Evolutionary conservation across 495 filamentous ascomycete species (phyloP), one percentile per base, ranked within the genome.

Genomic region (Penicillium canariense): DNA sequence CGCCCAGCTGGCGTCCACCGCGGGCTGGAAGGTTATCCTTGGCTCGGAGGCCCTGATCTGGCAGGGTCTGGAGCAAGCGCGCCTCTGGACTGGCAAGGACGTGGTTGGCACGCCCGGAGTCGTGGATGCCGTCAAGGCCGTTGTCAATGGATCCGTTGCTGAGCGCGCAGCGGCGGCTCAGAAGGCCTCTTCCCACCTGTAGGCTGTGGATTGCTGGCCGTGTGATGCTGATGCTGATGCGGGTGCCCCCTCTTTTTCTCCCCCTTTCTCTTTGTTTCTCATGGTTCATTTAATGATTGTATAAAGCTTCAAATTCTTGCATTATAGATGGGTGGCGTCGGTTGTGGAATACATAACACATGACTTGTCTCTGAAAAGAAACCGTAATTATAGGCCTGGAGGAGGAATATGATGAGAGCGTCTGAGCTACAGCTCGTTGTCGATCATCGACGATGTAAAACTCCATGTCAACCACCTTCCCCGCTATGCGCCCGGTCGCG

Each of bases 11-110:
- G 79, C 81, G 18, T 72, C 79, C 48, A 67, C 67, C 2, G 73
- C 74, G 14, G 84, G 86, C 6, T 90, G 87, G 87, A 75, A 82
- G 68, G 81, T 89, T 10, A 84, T 90, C 44, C 61, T 83, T 18
- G 87, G 87, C 0, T 85, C 83, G 0, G 87, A 89, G 70, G 84
- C 86, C 1, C 69, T 91, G 71, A 85, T 89, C 64, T 88, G 83
- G 77, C 87, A 91, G 68, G 87, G 87, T 7, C 70, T 90, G 49
- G 86, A 89, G 61, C 86, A 89, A 72, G 79, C 83, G 43, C 77
- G 76, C 53, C 77, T 84, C 20, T 89, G 86, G 85, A 85, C 81
- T 27, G 77, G 79, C 3, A 67, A 70, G 50, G 71, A 79, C 36
- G 65, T 81, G 15, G 68, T 79, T 43, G 74, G 78, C 26, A 73